These are phyloP conservation scores for Botrytis aclada DNA, from an alignment of 2,329 filamentous ascomycete species.

Conservation along the genomic window DNA sequence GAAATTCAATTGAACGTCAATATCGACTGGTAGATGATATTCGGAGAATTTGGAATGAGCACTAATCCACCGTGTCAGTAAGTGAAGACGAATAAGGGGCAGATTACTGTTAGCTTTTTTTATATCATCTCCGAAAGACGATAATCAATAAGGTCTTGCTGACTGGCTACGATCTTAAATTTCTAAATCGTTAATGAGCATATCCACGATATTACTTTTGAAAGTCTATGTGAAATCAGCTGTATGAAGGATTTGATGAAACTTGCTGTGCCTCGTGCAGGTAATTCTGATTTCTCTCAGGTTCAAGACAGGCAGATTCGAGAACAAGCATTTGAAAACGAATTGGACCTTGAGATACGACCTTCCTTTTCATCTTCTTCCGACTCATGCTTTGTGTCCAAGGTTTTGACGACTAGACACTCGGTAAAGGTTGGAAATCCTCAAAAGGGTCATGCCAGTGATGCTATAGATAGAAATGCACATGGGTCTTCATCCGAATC, in stretches of 20 bases:
- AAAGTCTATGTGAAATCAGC: background rate
- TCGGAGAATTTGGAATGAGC: background rate
- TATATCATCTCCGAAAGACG: background rate
- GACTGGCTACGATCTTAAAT: background rate
- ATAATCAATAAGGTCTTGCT: background rate
- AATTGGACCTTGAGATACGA: background rate
- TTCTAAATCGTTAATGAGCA: background rate
- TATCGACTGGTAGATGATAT: background rate
- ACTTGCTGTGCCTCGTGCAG: background rate
- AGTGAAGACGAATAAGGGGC: slow-evolving; percentile 1
- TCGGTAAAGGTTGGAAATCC: slow-evolving; percentile 2
- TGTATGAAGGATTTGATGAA: background rate
- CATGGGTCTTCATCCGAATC: slow-evolving; percentile 6
- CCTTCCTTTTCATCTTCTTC: slow-evolving; percentile 12
- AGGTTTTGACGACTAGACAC: background rate
- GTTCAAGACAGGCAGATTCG: background rate
- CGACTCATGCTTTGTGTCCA: background rate
- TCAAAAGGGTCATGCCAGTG: background rate
- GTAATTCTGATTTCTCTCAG: background rate
- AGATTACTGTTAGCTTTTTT: background rate
- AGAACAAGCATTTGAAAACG: background rate
- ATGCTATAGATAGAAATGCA: slow-evolving; percentile 5
- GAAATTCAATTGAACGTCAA: slow-evolving; percentile 3
- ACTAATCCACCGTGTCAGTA: background rate
- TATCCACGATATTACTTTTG: background rate